Percentiles rank a stretch among this genome's conserved stretches.
Evolutionary conservation across 1,139 yeast species (phyloP).

Genomic region (Taphrina pruni): DNA sequence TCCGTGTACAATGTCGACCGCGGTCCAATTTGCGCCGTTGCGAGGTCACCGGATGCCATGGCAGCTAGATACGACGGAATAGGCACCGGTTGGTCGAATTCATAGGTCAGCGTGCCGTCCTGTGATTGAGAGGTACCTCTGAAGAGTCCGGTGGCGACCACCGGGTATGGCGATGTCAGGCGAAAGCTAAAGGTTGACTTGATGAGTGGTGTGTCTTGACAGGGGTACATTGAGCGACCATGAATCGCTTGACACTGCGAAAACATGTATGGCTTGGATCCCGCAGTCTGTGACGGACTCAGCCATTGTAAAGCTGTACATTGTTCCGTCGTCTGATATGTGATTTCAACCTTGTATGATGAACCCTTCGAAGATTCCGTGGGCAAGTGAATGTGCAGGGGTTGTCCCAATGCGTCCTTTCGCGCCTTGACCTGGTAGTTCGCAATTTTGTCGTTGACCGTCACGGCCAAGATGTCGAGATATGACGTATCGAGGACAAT

Average conservation of each 20-base stretch:
- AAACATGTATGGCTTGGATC: conserved; percentile 76
- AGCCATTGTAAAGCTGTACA: conserved; percentile 91
- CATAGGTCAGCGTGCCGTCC: conserved; percentile 49
- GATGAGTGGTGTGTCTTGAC: conserved; percentile 87
- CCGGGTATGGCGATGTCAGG: conserved; percentile 58
- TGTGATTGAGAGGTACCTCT: conserved; percentile 45
- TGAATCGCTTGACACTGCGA: conserved; percentile 93
- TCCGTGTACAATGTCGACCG: conserved; percentile 83
- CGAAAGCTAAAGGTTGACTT: conserved; percentile 69
- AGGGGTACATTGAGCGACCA: conserved; percentile 85
- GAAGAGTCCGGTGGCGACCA: conserved; percentile 47
- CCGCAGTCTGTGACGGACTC: conserved; percentile 77
- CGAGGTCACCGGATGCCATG: conserved; percentile 82
- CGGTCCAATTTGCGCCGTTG: conserved; percentile 76
- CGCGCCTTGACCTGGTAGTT: conserved; percentile 57
- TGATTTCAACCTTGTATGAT: conserved; percentile 55
- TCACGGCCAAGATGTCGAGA: conserved; percentile 59
- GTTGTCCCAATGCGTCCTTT: conserved; percentile 70
- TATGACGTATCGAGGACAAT: conserved; percentile 73
- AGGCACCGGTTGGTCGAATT: conserved; percentile 75
- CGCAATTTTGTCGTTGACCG: conserved; percentile 55
- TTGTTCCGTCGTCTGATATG: conserved; percentile 68
- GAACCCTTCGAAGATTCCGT: conserved; percentile 43
- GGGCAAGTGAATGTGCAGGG: conserved; percentile 56
- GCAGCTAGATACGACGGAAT: conserved; percentile 86